Conservation (phyloP, 345 rosid species). For the Eutrema yunnanense region DNA sequence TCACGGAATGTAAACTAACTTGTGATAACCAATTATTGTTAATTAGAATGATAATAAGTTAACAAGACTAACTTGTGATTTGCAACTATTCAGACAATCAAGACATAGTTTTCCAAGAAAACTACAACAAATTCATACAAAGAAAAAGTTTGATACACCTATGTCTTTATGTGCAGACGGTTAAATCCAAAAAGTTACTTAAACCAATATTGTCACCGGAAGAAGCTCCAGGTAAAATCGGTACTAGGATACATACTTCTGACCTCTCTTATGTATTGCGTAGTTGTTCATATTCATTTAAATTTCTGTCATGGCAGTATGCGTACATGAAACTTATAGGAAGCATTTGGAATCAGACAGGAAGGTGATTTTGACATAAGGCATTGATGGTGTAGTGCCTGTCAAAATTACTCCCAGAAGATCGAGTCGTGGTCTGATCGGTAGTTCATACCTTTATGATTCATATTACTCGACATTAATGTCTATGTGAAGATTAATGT, state of each 20-base stretch:
- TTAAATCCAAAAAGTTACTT: constrained; percentile 71
- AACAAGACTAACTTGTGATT: too few species aligned
- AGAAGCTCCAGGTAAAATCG: constrained; percentile 52
- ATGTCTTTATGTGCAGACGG: constrained; percentile 40
- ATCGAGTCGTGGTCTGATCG: constrained; percentile 79
- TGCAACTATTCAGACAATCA: too few species aligned
- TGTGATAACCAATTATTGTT: too few species aligned
- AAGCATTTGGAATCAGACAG: constrained; percentile 76
- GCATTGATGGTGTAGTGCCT: constrained; percentile 77
- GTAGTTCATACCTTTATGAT: constrained; percentile 37
- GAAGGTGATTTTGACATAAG: constrained; percentile 80
- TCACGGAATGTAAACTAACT: too few species aligned
- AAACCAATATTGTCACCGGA: constrained; percentile 67
- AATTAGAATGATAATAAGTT: too few species aligned
- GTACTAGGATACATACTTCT: neutral
- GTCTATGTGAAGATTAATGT: too few species aligned
- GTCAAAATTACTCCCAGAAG: constrained; percentile 53
- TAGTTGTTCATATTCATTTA: neutral
- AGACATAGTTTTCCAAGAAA: too few species aligned
- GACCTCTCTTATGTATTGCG: neutral
- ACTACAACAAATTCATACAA: too few species aligned
- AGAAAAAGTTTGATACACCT: neutral
- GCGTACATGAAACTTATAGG: constrained; percentile 88
- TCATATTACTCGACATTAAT: too few species aligned
- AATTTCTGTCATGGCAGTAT: constrained; percentile 40